phyloP scores from a whole-genome alignment of 2,329 filamentous ascomycete genomes.

The Botrytis sinoallii region DNA sequence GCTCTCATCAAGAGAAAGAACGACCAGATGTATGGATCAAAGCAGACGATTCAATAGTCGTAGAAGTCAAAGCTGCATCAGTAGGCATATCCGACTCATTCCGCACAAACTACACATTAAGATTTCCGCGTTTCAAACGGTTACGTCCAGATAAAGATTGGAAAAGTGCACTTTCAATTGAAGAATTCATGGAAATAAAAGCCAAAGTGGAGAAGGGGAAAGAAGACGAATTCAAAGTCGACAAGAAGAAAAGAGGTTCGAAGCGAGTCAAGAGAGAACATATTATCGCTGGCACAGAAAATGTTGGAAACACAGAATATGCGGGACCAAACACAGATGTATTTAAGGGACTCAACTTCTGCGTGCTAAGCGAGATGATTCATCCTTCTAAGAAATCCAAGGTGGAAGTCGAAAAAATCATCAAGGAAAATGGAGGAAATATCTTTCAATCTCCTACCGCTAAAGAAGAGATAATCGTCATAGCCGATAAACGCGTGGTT shows the following conservation, averaged over 20 bases:
- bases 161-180: conserved; percentile 72
- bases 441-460: conserved; percentile 71
- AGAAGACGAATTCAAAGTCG: conserved; percentile 75
- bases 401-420: conserved; percentile 70
- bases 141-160: conserved; percentile 81
- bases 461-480: conserved; percentile 60
- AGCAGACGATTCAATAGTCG: conserved; percentile 79
- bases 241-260: conserved; percentile 54
- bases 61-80: conserved; percentile 85
- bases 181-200: conserved; percentile 74
- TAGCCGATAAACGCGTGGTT: conserved; percentile 77
- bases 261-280: conserved; percentile 68
- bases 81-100: conserved; percentile 75
- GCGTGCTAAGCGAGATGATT: conserved; percentile 73
- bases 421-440: conserved; percentile 79
- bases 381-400: conserved; percentile 73
- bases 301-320: conserved; percentile 49
- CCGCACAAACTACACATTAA: conserved; percentile 70
- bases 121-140: conserved; percentile 86
- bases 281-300: conserved; percentile 67
- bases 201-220: conserved; percentile 66
- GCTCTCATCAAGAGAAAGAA: conserved; percentile 70
- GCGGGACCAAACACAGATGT: conserved; percentile 58
- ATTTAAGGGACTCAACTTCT: conserved; percentile 77
- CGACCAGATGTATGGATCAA: conserved; percentile 90